phyloP scores from a whole-genome alignment of 1,139 yeast genomes.

The Kodamaea arcana region DNA sequence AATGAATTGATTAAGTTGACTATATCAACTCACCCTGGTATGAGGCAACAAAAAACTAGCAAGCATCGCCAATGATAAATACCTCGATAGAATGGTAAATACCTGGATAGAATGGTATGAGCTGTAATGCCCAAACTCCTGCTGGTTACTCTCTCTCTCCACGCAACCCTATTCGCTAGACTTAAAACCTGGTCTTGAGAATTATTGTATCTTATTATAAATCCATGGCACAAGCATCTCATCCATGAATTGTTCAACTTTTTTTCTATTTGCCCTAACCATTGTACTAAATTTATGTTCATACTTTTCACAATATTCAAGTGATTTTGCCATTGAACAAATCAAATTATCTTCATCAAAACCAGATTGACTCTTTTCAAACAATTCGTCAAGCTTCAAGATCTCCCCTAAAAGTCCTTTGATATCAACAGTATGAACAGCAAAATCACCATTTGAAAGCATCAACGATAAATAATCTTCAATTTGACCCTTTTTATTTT shows the following conservation, averaged over 20 bases:
- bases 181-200: too few relatives aligned
- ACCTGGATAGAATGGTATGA: too few relatives aligned
- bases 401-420: conserved; percentile 27
- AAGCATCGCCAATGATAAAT: too few relatives aligned
- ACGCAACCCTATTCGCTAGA: too few relatives aligned
- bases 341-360: neutral
- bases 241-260: neutral
- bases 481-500: conserved; percentile 12
- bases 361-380: neutral
- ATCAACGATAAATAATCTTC: conserved; percentile 31
- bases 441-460: conserved; percentile 32
- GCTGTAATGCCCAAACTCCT: too few relatives aligned
- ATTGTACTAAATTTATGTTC: neutral
- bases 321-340: neutral
- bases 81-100: too few relatives aligned
- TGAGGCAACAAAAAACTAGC: too few relatives aligned
- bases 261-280: neutral
- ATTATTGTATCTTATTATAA: too few relatives aligned
- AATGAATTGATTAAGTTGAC: too few relatives aligned
- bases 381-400: conserved; percentile 10
- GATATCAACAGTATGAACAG: conserved; percentile 30
- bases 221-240: neutral
- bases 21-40: too few relatives aligned
- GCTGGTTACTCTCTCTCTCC: too few relatives aligned
- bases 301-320: neutral